These are phyloP conservation scores for Candida xyloterini DNA, from an alignment of 805 yeast species.

Conservation along the genomic window DNA sequence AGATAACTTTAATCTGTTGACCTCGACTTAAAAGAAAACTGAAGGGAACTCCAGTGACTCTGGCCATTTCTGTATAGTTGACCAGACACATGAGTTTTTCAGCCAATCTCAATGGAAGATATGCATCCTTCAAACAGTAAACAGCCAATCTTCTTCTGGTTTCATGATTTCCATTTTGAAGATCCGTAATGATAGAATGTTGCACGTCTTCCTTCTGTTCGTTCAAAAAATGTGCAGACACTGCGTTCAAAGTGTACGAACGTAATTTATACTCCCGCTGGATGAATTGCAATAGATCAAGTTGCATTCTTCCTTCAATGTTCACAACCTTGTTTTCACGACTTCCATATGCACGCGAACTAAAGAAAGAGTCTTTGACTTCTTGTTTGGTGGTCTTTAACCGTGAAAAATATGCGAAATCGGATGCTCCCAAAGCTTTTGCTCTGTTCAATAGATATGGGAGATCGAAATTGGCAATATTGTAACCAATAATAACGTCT, in stretches of 20 bases:
- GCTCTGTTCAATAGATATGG: conserved; percentile 93
- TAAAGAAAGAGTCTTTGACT: conserved; percentile 75
- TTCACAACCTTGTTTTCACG: conserved; percentile 88
- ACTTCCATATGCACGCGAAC: conserved; percentile 95
- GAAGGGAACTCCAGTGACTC: conserved; percentile 98
- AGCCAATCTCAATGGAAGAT: conserved; percentile 78
- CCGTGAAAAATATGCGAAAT: conserved; percentile 88
- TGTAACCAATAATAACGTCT: conserved; percentile 95
- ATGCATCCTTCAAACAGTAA: conserved; percentile 95
- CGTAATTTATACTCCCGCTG: conserved; percentile 94
- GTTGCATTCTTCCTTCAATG: conserved; percentile 93
- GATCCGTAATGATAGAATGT: conserved; percentile 90
- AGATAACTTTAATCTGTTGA: conserved; percentile 95
- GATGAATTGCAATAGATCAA: conserved; percentile 87
- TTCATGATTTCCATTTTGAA: conserved; percentile 89
- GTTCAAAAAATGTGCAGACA: conserved; percentile 86
- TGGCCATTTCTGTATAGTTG: conserved; percentile 98
- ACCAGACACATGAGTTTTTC: conserved; percentile 96
- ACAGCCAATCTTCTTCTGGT: conserved; percentile 95
- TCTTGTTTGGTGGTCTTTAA: conserved; percentile 66
- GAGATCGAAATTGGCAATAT: conserved; percentile 89
- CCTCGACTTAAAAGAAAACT: conserved; percentile 87
- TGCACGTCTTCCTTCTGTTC: conserved; percentile 99
- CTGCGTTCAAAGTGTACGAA: conserved; percentile 92
- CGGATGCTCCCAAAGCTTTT: conserved; percentile 54